phyloP scores from a whole-genome alignment of 2,329 filamentous ascomycete genomes.

The Fonsecaea multimorphosa region DNA sequence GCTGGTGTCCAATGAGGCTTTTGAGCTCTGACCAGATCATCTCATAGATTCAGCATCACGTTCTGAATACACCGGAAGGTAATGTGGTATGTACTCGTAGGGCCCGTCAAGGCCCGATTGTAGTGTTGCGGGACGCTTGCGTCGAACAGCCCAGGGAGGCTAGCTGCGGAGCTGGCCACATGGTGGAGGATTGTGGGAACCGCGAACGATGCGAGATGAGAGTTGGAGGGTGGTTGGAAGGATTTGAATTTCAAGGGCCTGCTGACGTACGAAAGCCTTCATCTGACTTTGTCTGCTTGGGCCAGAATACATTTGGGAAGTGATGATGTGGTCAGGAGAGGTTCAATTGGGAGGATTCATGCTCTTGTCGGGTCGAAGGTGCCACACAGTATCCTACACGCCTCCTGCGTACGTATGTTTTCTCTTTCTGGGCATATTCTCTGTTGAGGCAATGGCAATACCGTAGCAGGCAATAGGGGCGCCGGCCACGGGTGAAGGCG shows the following conservation, averaged over 20 bases:
- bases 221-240: neutral
- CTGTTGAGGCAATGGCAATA: neutral
- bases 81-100: neutral
- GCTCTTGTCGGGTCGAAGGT: neutral
- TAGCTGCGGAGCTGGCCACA: neutral
- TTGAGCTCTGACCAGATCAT: neutral
- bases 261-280: slow-evolving; percentile 7
- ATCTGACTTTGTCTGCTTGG: neutral
- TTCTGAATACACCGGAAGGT: neutral
- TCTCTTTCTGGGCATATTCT: neutral
- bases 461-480: neutral
- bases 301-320: neutral
- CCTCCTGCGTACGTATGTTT: neutral
- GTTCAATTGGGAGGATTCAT: neutral
- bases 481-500: neutral
- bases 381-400: neutral
- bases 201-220: slow-evolving; percentile 8
- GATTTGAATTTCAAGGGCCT: neutral
- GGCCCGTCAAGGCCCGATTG: neutral
- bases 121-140: neutral
- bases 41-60: neutral
- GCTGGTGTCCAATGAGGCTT: neutral
- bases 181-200: slow-evolving; percentile 7
- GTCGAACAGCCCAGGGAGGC: neutral
- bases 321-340: neutral